A percentile compares a stretch with the other conserved stretches of the same genome.
phyloP scores from a whole-genome alignment of 371 early-diverging fungal genomes.

The Mortierella sp. region DNA sequence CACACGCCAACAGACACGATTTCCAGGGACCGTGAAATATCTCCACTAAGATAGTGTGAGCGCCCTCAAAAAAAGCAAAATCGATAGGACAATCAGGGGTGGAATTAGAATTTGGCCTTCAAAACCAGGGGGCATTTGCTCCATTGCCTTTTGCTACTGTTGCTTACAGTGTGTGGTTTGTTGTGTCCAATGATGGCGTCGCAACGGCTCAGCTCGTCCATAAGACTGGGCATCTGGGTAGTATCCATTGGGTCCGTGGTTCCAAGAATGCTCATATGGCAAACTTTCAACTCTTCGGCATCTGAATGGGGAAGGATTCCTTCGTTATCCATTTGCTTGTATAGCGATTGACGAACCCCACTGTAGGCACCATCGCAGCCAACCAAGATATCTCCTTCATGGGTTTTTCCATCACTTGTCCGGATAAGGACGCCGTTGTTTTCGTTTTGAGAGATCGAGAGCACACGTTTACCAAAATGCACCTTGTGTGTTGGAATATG shows the following conservation, averaged over 20 bases:
- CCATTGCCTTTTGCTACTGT: not conserved
- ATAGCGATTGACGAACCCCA: conserved; percentile 12
- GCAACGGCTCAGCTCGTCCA: not conserved
- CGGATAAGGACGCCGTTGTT: conserved; percentile 9
- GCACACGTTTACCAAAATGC: conserved; percentile 11
- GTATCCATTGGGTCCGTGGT: conserved; percentile 24
- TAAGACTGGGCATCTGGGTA: not conserved
- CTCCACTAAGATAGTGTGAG: conserved; percentile 12
- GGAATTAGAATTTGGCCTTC: too few relatives aligned
- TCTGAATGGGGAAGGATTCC: conserved; percentile 11
- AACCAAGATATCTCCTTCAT: conserved; percentile 14
- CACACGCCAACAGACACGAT: conserved; percentile 32
- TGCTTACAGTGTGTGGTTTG: conserved; percentile 20
- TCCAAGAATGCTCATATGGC: conserved; percentile 28
- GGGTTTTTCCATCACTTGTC: conserved; percentile 1
- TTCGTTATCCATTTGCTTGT: conserved; percentile 6
- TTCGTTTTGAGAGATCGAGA: conserved; percentile 5
- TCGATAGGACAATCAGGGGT: not conserved
- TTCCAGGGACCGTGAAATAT: conserved; percentile 13
- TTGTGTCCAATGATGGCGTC: conserved; percentile 13
- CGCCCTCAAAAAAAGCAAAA: too few relatives aligned
- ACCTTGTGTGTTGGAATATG: conserved; percentile 14
- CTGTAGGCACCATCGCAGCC: conserved; percentile 26
- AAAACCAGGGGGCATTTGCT: too few relatives aligned
- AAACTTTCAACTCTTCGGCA: conserved; percentile 11